Percentiles rank a stretch among this genome's conserved stretches.
These are phyloP conservation scores for Strigomonas culicis DNA, from an alignment of 208 protist species.

Conservation along the genomic window DNA sequence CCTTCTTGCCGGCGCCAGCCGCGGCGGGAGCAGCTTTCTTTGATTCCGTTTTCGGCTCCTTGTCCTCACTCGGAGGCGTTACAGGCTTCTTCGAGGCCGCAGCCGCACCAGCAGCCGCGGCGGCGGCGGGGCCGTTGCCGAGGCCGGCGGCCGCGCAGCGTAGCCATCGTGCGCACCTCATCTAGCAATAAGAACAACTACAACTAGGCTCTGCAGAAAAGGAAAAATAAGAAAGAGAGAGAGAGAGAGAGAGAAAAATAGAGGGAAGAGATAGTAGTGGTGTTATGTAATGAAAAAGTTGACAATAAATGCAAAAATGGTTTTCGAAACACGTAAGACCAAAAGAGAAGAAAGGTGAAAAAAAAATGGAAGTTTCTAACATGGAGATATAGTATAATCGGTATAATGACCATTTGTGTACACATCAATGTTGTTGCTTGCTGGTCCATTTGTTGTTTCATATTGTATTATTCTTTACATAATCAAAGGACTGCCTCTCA, in stretches of 20 bases:
- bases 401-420: too few relatives aligned
- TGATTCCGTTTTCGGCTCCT: slow-evolving; percentile 9
- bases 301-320: too few relatives aligned
- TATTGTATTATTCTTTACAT: too few relatives aligned
- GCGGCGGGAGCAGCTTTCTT: slow-evolving; percentile 13
- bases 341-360: slow-evolving; percentile 10
- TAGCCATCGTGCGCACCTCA: slow-evolving; percentile 18
- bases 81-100: background rate
- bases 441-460: too few relatives aligned
- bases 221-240: slow-evolving; percentile 5
- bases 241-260: slow-evolving; percentile 4
- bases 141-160: slow-evolving; percentile 15
- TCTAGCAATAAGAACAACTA: background rate
- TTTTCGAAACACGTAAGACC: background rate
- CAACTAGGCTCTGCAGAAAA: background rate
- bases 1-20: slow-evolving; percentile 31
- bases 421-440: too few relatives aligned
- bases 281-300: too few relatives aligned
- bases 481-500: too few relatives aligned
- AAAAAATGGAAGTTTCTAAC: background rate
- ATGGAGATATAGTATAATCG: too few relatives aligned
- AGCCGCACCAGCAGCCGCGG: background rate
- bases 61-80: background rate
- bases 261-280: background rate
- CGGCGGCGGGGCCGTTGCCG: background rate